Evolutionary conservation across 2,329 filamentous ascomycete species (phyloP).

Genomic region (Colletotrichum orchidophilum): DNA sequence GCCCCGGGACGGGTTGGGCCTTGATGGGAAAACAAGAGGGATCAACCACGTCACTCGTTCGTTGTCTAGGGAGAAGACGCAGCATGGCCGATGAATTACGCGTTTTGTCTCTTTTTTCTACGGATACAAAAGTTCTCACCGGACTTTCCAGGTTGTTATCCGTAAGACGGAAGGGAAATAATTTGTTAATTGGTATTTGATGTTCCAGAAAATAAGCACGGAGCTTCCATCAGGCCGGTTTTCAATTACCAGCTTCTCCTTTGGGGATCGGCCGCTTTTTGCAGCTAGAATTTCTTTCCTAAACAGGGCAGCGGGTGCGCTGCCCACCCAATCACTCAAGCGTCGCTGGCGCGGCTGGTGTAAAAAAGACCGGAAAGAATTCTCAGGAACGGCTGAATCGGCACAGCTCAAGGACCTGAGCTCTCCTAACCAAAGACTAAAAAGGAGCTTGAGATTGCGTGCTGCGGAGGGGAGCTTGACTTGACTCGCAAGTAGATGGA

Average conservation of each 20-base stretch:
- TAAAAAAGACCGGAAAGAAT: neutral
- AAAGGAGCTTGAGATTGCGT: neutral
- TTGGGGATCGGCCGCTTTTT: neutral
- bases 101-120: neutral
- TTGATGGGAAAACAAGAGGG: neutral
- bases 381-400: neutral
- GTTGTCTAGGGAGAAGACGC: neutral
- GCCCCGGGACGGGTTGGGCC: neutral
- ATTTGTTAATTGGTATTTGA: neutral
- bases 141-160: neutral
- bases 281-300: neutral
- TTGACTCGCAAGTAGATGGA: neutral
- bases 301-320: neutral
- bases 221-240: neutral
- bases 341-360: neutral
- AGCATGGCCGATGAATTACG: neutral
- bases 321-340: neutral
- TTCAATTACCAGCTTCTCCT: neutral
- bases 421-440: neutral
- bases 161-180: neutral
- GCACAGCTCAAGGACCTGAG: accelerated
- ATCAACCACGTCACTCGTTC: neutral
- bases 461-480: neutral
- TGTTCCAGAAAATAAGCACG: neutral
- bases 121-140: neutral